phyloP scores from a whole-genome alignment of 257 asterid species.

The Rehmannia glutinosa region DNA sequence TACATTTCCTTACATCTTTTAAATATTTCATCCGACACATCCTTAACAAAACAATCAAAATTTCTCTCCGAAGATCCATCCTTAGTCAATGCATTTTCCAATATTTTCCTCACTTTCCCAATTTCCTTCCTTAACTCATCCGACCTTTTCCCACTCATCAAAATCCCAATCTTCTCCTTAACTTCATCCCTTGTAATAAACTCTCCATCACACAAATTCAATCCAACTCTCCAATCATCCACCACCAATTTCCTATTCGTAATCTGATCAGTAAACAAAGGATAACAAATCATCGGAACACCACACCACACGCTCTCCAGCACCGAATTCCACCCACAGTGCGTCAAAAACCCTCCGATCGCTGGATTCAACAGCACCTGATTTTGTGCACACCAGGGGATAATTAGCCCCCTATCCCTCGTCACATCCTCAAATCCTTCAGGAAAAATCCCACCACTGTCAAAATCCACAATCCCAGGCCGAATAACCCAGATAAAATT shows the following conservation, averaged over 20 bases:
- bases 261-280: conserved; percentile 52
- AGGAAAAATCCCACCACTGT: conserved; percentile 22
- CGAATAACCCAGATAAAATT: no score
- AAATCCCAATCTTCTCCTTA: conserved; percentile 28
- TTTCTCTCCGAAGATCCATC: conserved; percentile 56
- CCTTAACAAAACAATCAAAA: conserved; percentile 40
- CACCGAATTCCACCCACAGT: conserved; percentile 78
- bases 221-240: conserved; percentile 67
- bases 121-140: conserved; percentile 30
- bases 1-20: conserved; percentile 1
- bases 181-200: conserved; percentile 37
- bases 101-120: conserved; percentile 22
- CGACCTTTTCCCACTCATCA: conserved; percentile 40
- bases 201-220: conserved; percentile 41
- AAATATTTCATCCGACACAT: conserved; percentile 30
- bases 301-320: conserved; percentile 60
- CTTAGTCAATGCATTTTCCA: conserved; percentile 30
- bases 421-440: conserved; percentile 32
- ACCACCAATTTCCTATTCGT: conserved; percentile 69
- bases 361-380: conserved; percentile 42
- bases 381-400: conserved; percentile 65
- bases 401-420: conserved; percentile 39
- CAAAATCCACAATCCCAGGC: no score
- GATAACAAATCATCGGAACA: conserved; percentile 59
- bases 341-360: conserved; percentile 63